Evolutionary conservation across 23 red algal species (phyloP).

Genomic region (Gracilaria gracilis): DNA sequence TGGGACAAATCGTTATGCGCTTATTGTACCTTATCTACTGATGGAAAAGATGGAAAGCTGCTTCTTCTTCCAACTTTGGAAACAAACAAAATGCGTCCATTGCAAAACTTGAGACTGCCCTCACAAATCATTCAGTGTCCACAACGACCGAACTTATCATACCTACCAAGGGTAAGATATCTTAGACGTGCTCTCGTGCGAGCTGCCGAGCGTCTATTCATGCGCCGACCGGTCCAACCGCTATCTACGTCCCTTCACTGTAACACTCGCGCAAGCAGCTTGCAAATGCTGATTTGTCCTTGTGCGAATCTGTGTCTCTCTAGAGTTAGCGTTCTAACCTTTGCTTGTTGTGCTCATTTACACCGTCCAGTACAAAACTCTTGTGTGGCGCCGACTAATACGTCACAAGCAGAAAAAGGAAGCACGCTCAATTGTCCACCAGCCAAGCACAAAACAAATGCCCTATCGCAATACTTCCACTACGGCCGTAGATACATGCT

Average conservation of each 20-base stretch:
- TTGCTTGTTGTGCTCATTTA: background rate
- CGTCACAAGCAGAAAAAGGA: background rate
- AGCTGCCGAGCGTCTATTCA: background rate
- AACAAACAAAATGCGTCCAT: background rate
- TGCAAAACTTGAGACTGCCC: background rate
- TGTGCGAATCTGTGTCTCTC: no score
- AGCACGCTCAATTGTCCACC: background rate
- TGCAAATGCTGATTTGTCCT: background rate
- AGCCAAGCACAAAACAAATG: no score
- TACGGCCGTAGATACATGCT: no score
- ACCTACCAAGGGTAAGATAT: no score
- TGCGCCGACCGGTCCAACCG: background rate
- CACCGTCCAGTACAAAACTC: background rate
- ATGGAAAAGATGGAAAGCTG: constrained; percentile 30
- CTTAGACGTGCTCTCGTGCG: background rate
- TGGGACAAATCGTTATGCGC: background rate
- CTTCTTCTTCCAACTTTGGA: constrained; percentile 24
- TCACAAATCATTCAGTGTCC: background rate
- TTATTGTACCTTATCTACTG: background rate
- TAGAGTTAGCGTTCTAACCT: no score
- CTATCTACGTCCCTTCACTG: background rate
- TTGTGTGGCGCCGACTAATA: background rate
- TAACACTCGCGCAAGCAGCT: background rate
- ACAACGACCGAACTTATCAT: constrained; percentile 17
- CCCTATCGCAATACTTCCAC: no score